A percentile compares a stretch with the other conserved stretches of the same genome.
Conservation (phyloP, 805 yeast species). For the Grigorovia yakushimaensis region DNA sequence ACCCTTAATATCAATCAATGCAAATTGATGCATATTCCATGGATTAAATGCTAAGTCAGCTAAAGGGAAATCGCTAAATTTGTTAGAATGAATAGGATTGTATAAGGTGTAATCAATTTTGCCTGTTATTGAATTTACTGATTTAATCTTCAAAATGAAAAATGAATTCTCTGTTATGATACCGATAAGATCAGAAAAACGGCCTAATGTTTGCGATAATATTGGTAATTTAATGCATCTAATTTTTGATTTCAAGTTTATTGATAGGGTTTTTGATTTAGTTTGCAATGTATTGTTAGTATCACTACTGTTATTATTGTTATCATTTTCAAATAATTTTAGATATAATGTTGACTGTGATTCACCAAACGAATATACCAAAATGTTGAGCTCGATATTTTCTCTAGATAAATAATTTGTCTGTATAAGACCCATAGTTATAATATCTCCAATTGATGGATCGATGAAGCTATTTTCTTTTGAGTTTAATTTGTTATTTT, state of each 20-base stretch:
- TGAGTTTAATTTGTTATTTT: not conserved
- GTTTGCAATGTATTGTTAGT: not conserved
- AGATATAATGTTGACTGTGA: conserved; percentile 13
- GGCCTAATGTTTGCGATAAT: conserved; percentile 14
- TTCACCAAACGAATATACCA: conserved; percentile 11
- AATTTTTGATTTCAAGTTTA: conserved; percentile 31
- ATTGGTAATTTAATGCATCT: conserved; percentile 32
- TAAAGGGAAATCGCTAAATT: conserved; percentile 29
- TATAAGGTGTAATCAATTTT: conserved; percentile 13
- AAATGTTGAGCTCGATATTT: conserved; percentile 11
- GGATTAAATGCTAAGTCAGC: conserved; percentile 41
- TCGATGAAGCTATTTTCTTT: conserved; percentile 6
- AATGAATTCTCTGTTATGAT: conserved; percentile 33
- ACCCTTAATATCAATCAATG: conserved; percentile 43
- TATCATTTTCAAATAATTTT: conserved; percentile 1
- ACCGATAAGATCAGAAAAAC: conserved; percentile 24
- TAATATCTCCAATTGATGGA: conserved; percentile 14
- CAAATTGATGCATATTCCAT: conserved; percentile 31
- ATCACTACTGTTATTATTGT: too few relatives aligned
- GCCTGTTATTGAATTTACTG: conserved; percentile 7
- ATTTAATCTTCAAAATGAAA: conserved; percentile 26
- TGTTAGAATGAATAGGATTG: conserved; percentile 16
- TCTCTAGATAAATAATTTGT: conserved; percentile 17
- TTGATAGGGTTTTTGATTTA: not conserved
- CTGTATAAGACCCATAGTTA: conserved; percentile 15